Percentiles rank a stretch among this genome's conserved stretches.
These are phyloP conservation scores for Betula pendula DNA, from an alignment of 306 rosid genomes.

Conservation along the genomic window DNA sequence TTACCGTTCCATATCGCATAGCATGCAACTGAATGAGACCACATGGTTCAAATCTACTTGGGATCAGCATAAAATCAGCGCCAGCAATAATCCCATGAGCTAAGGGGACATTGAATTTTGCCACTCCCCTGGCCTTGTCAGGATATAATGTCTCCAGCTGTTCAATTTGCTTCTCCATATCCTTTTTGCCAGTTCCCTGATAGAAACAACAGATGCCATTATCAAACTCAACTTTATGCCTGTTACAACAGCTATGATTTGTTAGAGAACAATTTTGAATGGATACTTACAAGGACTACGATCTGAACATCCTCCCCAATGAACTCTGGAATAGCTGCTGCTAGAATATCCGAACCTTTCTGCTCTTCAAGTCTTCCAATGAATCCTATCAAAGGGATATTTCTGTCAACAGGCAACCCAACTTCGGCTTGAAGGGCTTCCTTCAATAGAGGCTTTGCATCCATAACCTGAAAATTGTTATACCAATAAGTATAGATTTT, in stretches of 20 bases:
- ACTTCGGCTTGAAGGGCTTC: constrained; percentile 98
- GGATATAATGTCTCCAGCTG: constrained; percentile 60
- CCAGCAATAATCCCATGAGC: constrained; percentile 81
- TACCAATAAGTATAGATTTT: not conserved
- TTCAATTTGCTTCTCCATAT: constrained; percentile 73
- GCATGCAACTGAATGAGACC: constrained; percentile 90
- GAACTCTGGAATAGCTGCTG: constrained; percentile 71
- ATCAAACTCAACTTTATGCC: constrained; percentile 15
- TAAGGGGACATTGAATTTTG: constrained; percentile 67
- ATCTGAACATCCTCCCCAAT: constrained; percentile 63
- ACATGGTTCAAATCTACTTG: constrained; percentile 88
- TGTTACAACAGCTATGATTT: not conserved
- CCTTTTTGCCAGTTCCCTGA: constrained; percentile 81
- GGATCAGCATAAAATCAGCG: constrained; percentile 70
- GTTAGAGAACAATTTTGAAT: not conserved
- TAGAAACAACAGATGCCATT: constrained; percentile 10
- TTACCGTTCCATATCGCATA: constrained; percentile 83
- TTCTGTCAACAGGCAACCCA: constrained; percentile 79
- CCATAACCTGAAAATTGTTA: constrained; percentile 47
- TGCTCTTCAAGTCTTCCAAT: constrained; percentile 98
- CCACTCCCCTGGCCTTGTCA: constrained; percentile 68
- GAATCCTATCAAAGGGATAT: constrained; percentile 77
- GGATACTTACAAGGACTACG: constrained; percentile 70
- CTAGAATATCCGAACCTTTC: constrained; percentile 94
- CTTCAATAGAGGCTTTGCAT: constrained; percentile 72